Evolutionary conservation across 108 stramenopile genomes (phyloP).

Genomic region (Pseudonitzschia multiseries): DNA sequence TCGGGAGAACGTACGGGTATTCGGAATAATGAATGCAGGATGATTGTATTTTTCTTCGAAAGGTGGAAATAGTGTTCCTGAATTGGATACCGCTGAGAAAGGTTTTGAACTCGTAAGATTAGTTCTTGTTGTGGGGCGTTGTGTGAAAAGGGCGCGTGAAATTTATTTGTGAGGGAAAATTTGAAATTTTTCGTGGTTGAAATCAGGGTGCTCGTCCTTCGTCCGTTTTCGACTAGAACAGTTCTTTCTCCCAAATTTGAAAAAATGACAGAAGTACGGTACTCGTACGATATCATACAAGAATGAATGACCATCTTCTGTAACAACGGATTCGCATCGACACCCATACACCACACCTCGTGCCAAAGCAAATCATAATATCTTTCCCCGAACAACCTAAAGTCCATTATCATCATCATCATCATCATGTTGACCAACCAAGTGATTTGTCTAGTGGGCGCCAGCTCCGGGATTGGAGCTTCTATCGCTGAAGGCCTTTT

Average conservation of each 20-base stretch:
- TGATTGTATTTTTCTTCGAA: not conserved
- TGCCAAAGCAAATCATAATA: not conserved
- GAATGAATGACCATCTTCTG: too few species aligned
- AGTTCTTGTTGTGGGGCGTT: not conserved
- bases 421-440: slow-evolving; percentile 18
- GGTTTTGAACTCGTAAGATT: too few species aligned
- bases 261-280: too few species aligned
- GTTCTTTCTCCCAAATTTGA: not conserved
- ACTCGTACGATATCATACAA: too few species aligned
- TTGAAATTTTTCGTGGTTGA: not conserved
- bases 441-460: slow-evolving; percentile 69
- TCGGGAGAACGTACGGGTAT: not conserved
- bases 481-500: slow-evolving; percentile 61
- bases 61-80: not conserved
- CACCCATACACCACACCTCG: not conserved
- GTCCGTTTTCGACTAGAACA: not conserved
- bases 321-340: too few species aligned
- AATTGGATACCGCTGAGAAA: too few species aligned
- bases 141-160: not conserved
- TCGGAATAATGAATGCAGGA: not conserved
- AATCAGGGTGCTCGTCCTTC: not conserved
- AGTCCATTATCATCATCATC: not conserved
- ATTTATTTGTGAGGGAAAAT: not conserved
- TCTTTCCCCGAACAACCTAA: not conserved
- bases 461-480: slow-evolving; percentile 74